These are phyloP conservation scores for Alternaria rosae DNA, from an alignment of 2,329 filamentous ascomycete genomes.

Conservation along the genomic window DNA sequence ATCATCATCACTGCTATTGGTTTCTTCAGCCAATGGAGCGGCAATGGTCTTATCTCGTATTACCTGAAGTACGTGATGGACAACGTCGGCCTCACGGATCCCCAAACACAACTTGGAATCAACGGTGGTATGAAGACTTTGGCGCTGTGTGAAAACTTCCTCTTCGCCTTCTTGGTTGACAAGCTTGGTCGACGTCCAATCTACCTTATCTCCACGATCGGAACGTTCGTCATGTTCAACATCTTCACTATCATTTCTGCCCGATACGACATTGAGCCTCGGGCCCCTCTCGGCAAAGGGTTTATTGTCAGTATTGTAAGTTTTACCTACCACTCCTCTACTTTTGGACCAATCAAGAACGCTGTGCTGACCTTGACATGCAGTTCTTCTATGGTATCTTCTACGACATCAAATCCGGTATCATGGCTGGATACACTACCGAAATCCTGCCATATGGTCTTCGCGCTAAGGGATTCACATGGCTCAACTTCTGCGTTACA, in stretches of 20 bases:
- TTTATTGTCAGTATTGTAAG: constrained; percentile 16
- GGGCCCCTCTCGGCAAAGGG: constrained; percentile 4
- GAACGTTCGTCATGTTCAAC: constrained; percentile 55
- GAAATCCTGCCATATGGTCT: constrained; percentile 45
- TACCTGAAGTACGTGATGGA: constrained; percentile 49
- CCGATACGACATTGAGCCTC: constrained; percentile 11
- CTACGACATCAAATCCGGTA: constrained; percentile 18
- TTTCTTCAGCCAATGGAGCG: constrained; percentile 51
- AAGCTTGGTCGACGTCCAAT: constrained; percentile 53
- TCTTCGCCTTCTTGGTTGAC: constrained; percentile 47
- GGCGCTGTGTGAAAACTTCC: constrained; percentile 48
- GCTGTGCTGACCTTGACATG: neutral
- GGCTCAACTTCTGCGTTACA: constrained; percentile 15
- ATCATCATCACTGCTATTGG: constrained; percentile 50
- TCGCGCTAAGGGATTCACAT: constrained; percentile 22
- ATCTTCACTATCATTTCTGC: constrained; percentile 51
- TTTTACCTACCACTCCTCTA: neutral
- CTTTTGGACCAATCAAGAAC: neutral
- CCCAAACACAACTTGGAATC: constrained; percentile 47
- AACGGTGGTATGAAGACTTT: constrained; percentile 52
- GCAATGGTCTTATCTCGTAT: constrained; percentile 51
- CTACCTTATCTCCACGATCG: constrained; percentile 52
- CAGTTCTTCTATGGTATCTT: constrained; percentile 21
- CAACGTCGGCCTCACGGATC: constrained; percentile 48
- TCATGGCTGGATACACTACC: constrained; percentile 36